These are phyloP conservation scores for Phalaenopsis aphrodite DNA, from an alignment of 106 monocot species.

Conservation along the genomic window DNA sequence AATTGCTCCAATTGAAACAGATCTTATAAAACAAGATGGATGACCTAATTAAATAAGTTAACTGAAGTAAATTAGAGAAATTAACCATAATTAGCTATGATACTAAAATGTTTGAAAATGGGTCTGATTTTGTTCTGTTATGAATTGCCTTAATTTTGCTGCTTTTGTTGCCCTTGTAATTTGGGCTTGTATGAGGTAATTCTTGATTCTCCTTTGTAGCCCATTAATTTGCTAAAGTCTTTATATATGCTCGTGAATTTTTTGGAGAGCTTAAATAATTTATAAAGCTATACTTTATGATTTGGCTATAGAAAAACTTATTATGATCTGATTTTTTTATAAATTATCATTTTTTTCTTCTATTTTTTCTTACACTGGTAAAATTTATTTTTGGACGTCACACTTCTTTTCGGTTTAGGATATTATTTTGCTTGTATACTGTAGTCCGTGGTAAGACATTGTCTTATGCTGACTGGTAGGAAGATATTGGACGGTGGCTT, in stretches of 20 bases:
- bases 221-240: neutral
- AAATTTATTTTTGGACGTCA: neutral
- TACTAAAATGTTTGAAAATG: no score
- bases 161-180: no score
- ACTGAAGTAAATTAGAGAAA: no score
- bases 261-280: neutral
- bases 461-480: neutral
- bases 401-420: neutral
- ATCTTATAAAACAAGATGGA: no score
- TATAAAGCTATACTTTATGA: neutral
- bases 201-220: neutral
- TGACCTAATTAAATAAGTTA: no score
- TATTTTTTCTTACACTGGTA: neutral
- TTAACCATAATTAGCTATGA: no score
- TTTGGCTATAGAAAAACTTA: neutral
- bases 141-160: no score
- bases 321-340: neutral
- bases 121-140: no score
- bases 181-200: neutral
- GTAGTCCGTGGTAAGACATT: neutral
- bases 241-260: neutral
- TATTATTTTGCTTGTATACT: neutral
- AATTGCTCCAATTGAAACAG: no score
- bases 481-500: neutral
- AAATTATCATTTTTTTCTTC: neutral